Evolutionary conservation across 768 basidiomycete genomes (phyloP), one percentile per base, ranked within the genome.

Genomic region (Boletus tylopilopsis): DNA sequence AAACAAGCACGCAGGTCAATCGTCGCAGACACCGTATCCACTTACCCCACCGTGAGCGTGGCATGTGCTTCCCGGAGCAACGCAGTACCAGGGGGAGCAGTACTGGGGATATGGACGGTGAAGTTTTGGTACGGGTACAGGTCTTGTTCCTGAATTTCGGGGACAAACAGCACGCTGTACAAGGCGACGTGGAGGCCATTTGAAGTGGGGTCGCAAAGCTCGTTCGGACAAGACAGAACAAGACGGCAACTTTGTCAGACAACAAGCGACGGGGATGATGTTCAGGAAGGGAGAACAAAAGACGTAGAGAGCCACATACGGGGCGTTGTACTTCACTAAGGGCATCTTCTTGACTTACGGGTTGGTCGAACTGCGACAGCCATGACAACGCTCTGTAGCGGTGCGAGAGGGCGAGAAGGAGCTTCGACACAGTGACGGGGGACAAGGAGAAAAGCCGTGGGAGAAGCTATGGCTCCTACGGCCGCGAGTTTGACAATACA

Each of bases 281-380:
- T 73, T 60, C 75, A 36, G 15, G 6, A 30, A 30, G 12, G 13
- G 11, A 13, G 10, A 13, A 30, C 6, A 13, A 22, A 44, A 7
- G 21, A 9, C 51, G 21, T 8, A 24, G 13, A 2, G 5, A 3
- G 21, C 12, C 5, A 66, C 76, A 18, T 59, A 81, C 79, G 4
- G 76, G 77, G 47, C 71, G 69, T 48, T 76, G 74, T 6, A 82
- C 59, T 53, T 78, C 73, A 4, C 61, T 71, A 30, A 81, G 35
- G 10, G 57, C 56, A 8, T 52, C 57, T 6, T 79, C 79, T 24
- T 72, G 53, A 7, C 33, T 42, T 9, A 80, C 67, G 12, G 59
- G 56, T 6, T 64, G 54, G 5, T 57, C 34, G 19, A 6, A 10
- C 1, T 21, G n/a, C 1, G 81, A 80, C 19, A 60, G 60, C 7